Conservation (phyloP, 1,139 yeast species). For the Diutina catenulata region DNA sequence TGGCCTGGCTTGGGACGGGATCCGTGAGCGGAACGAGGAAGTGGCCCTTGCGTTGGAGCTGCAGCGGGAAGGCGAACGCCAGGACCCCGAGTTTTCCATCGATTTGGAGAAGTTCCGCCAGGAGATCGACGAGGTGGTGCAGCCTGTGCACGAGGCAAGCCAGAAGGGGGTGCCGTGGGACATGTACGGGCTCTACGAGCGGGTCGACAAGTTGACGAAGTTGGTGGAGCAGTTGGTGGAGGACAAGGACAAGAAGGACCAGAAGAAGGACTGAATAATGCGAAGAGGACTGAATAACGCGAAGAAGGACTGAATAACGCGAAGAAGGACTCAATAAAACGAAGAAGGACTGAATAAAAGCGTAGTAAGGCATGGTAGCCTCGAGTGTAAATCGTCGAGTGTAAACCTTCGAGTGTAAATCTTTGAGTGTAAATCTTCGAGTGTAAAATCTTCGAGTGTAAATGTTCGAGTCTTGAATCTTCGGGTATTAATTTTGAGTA, state of each 20-base stretch:
- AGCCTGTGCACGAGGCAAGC: conserved; percentile 47
- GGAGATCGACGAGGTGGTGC: conserved; percentile 35
- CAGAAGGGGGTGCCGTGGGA: conserved; percentile 58
- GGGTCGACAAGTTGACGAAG: conserved; percentile 31
- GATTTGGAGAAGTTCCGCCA: conserved; percentile 36
- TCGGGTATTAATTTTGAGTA: too few relatives aligned
- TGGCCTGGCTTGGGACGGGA: conserved; percentile 26
- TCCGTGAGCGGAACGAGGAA: conserved; percentile 26
- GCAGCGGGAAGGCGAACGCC: conserved; percentile 54
- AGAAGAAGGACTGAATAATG: too few relatives aligned
- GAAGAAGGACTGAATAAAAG: too few relatives aligned
- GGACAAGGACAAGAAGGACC: conserved; percentile 35
- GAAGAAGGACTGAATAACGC: too few relatives aligned
- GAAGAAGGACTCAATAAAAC: too few relatives aligned
- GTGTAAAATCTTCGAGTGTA: too few relatives aligned
- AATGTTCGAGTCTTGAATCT: too few relatives aligned
- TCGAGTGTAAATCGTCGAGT: too few relatives aligned
- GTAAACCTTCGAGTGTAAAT: too few relatives aligned
- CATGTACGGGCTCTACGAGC: conserved; percentile 39
- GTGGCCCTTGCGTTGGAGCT: conserved; percentile 27
- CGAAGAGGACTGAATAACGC: too few relatives aligned
- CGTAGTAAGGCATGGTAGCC: too few relatives aligned
- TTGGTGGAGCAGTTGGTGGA: conserved; percentile 30
- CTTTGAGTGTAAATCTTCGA: too few relatives aligned
- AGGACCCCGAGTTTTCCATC: conserved; percentile 58